Evolutionary conservation across 2,329 filamentous ascomycete species (phyloP).

Genomic region (Botrytis byssoidea): DNA sequence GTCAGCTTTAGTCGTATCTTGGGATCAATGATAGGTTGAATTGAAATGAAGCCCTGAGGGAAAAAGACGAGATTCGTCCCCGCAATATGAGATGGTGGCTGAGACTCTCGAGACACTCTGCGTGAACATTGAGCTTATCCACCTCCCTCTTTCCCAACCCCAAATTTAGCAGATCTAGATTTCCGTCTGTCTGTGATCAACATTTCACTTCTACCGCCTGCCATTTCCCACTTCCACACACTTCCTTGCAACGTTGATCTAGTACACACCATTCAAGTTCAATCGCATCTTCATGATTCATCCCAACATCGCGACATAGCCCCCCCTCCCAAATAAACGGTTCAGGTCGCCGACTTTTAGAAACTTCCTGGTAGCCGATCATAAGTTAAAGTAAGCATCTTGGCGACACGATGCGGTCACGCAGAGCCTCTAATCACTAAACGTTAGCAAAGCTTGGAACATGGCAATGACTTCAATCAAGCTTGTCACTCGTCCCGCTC

Average conservation of each 20-base stretch:
- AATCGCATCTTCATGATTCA: not conserved
- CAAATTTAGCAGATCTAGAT: conserved; percentile 9
- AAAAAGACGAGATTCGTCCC: not conserved
- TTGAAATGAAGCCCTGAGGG: not conserved
- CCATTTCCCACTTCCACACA: not conserved
- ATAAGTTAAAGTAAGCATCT: not conserved
- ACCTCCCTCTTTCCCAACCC: not conserved
- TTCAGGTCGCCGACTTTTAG: conserved; percentile 5
- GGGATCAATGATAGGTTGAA: not conserved
- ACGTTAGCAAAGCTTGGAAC: not conserved
- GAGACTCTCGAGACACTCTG: not conserved
- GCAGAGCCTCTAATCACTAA: not conserved
- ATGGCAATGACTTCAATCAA: conserved; percentile 1
- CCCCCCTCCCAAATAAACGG: not conserved
- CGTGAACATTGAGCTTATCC: conserved; percentile 3
- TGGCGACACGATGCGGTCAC: not conserved
- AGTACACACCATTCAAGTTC: not conserved
- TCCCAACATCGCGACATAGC: conserved; percentile 1
- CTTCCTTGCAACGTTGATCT: conserved; percentile 1
- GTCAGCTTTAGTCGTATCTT: not conserved
- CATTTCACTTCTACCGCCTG: not conserved
- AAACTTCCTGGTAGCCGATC: not conserved
- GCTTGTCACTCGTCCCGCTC: not conserved
- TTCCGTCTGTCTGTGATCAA: not conserved
- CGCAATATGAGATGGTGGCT: conserved; percentile 10